Percentiles rank a stretch among this genome's conserved stretches.
Evolutionary conservation across 352 stramenopile species (phyloP).

Genomic region (Phytopythium oedochilum): DNA sequence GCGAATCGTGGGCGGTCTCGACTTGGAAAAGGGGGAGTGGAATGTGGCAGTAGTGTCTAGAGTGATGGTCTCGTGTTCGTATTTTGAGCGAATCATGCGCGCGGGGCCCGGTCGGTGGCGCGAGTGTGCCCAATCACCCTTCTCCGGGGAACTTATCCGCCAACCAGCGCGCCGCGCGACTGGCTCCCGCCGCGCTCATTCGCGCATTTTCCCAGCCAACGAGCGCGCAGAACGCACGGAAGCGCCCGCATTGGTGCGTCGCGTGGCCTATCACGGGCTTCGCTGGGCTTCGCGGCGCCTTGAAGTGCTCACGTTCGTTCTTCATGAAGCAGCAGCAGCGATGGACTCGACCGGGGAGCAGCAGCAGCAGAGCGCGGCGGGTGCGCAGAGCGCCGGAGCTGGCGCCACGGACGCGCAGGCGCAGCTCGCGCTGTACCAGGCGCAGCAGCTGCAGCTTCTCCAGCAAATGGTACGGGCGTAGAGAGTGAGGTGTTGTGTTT

Average conservation of each 20-base stretch:
- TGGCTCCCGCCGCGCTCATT: constrained; percentile 22
- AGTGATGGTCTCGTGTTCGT: background rate
- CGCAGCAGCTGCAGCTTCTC: constrained; percentile 73
- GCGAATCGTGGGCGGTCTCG: no score
- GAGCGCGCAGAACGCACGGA: constrained; percentile 9
- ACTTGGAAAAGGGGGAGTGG: background rate
- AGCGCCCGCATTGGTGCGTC: background rate
- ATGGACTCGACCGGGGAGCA: constrained; percentile 23
- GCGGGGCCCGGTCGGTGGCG: constrained; percentile 20
- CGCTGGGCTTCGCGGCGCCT: background rate
- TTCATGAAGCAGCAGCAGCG: no score
- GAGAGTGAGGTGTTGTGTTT: no score
- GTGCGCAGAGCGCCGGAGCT: constrained; percentile 10
- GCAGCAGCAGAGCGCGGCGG: constrained; percentile 14
- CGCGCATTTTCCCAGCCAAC: constrained; percentile 43
- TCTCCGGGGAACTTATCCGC: constrained; percentile 12
- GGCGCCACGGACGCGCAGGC: constrained; percentile 10
- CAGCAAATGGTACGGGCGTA: constrained; percentile 56
- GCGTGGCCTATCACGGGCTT: background rate
- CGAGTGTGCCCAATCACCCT: constrained; percentile 26
- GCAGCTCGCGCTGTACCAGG: constrained; percentile 72
- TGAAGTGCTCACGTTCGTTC: no score
- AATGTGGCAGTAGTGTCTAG: background rate
- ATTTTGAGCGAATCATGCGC: constrained; percentile 9
- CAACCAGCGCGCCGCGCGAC: constrained; percentile 25